phyloP scores from a whole-genome alignment of 352 stramenopile genomes.

The Phytophthora uliginosa region DNA sequence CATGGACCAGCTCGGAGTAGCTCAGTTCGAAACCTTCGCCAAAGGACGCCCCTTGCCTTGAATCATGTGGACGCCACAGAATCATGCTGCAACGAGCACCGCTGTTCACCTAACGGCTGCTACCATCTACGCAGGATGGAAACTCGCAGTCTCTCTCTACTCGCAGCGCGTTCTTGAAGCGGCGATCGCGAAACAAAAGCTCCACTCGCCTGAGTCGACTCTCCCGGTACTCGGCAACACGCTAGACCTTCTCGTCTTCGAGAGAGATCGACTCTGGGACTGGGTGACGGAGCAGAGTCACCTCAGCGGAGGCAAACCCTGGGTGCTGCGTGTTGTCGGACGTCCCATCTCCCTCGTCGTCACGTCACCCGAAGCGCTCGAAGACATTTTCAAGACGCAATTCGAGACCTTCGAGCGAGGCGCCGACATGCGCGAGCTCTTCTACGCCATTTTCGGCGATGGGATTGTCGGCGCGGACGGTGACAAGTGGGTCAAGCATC shows the following conservation, averaged over 20 bases:
- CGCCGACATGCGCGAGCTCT: conserved; percentile 18
- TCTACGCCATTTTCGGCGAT: conserved; percentile 54
- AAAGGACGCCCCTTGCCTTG: too few relatives aligned
- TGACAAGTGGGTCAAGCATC: conserved; percentile 53
- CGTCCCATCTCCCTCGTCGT: conserved; percentile 49
- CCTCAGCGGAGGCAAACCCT: conserved; percentile 40
- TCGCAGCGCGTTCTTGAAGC: neutral
- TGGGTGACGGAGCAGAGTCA: conserved; percentile 63
- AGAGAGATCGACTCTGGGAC: conserved; percentile 56
- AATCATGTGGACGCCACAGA: neutral
- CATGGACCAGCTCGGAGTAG: too few relatives aligned
- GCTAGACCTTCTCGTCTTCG: conserved; percentile 37
- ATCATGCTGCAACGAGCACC: neutral
- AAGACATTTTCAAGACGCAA: conserved; percentile 45
- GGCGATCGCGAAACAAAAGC: conserved; percentile 6
- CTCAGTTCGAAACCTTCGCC: too few relatives aligned
- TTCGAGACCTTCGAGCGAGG: conserved; percentile 64
- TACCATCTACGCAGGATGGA: conserved; percentile 6
- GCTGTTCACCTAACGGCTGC: neutral
- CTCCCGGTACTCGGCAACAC: conserved; percentile 46
- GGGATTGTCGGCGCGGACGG: conserved; percentile 63
- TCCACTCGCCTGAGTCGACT: conserved; percentile 30
- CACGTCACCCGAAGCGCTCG: conserved; percentile 33
- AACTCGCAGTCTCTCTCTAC: neutral
- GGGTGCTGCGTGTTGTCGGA: conserved; percentile 50